Evolutionary conservation across 1,139 yeast genomes (phyloP).

Genomic region (Eremothecium cymbalariae): DNA sequence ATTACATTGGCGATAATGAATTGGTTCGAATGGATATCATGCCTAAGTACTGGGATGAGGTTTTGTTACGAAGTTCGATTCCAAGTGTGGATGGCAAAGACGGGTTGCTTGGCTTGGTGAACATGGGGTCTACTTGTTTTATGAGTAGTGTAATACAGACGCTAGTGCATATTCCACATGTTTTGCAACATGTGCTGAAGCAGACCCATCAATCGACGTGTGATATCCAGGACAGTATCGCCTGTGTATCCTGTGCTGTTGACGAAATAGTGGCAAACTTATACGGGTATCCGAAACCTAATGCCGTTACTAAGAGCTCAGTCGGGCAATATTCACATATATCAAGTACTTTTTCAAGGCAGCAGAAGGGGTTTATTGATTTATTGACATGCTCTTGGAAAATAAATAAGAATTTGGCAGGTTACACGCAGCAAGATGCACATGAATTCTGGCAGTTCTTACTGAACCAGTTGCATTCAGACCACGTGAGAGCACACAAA

Average conservation of each 20-base stretch:
- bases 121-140: slow-evolving; percentile 94
- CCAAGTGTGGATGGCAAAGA: slow-evolving; percentile 57
- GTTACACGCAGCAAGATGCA: slow-evolving; percentile 95
- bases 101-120: slow-evolving; percentile 81
- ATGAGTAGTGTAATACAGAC: slow-evolving; percentile 88
- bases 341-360: slow-evolving; percentile 32
- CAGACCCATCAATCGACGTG: slow-evolving; percentile 26
- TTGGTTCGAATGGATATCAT: slow-evolving; percentile 18
- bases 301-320: slow-evolving; percentile 56
- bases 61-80: slow-evolving; percentile 33
- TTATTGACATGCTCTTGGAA: slow-evolving; percentile 77
- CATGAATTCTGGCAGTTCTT: slow-evolving; percentile 94
- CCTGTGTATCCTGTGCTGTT: slow-evolving; percentile 75
- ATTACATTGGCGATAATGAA: slow-evolving; percentile 50
- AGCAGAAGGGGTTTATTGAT: slow-evolving; percentile 24
- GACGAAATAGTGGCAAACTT: slow-evolving; percentile 62
- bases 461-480: slow-evolving; percentile 73
- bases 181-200: slow-evolving; percentile 63
- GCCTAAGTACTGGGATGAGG: slow-evolving; percentile 25
- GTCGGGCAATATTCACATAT: slow-evolving; percentile 17
- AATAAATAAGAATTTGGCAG: slow-evolving; percentile 75
- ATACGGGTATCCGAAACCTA: slow-evolving; percentile 23
- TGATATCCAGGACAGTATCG: slow-evolving; percentile 20
- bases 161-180: slow-evolving; percentile 76
- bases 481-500: slow-evolving; percentile 16